Conservation (phyloP, 495 filamentous ascomycete genomes). For the Penicillium pancosmium region DNA sequence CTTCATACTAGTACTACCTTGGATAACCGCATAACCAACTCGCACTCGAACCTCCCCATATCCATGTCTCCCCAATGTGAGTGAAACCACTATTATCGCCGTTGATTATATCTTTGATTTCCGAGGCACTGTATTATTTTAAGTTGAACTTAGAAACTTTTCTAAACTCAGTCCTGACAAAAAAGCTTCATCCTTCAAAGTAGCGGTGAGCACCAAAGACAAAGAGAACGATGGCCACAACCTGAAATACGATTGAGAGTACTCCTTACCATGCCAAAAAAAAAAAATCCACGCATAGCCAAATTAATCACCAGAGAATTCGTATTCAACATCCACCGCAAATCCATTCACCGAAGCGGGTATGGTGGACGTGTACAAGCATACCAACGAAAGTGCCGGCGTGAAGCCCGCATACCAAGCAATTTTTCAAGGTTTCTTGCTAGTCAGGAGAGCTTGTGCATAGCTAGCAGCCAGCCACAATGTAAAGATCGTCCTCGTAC, state of each 20-base stretch:
- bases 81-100: too few relatives aligned
- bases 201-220: conserved; percentile 5
- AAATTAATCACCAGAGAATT: background rate
- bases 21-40: too few relatives aligned
- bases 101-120: too few relatives aligned
- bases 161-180: background rate
- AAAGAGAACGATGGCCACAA: background rate
- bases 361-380: background rate
- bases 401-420: conserved; percentile 1
- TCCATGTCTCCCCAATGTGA: too few relatives aligned
- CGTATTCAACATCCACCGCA: background rate
- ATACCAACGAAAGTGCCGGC: background rate
- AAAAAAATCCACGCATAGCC: background rate
- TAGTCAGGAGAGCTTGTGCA: background rate
- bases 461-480: background rate
- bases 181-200: background rate
- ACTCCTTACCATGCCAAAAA: background rate
- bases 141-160: too few relatives aligned
- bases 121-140: too few relatives aligned
- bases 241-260: background rate
- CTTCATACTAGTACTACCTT: too few relatives aligned
- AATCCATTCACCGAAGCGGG: background rate
- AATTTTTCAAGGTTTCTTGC: background rate
- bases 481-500: conserved; percentile 1
- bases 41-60: too few relatives aligned